A percentile compares a stretch with the other conserved stretches of the same genome.
These are phyloP conservation scores for Trichocomaceae sp. DNA, from an alignment of 2,329 filamentous ascomycete species.

Conservation along the genomic window DNA sequence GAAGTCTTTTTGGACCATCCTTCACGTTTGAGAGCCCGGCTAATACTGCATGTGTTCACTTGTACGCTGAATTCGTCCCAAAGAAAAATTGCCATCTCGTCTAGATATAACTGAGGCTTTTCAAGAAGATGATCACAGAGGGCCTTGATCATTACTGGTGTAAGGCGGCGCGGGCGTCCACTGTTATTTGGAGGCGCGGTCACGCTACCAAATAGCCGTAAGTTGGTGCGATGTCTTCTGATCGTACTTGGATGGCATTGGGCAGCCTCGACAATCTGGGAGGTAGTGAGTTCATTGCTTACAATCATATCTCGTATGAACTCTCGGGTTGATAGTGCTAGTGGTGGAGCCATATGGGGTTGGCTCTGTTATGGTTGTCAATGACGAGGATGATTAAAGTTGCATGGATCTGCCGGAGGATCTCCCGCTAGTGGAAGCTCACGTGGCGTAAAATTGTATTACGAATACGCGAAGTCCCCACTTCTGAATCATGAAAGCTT, in stretches of 20 bases:
- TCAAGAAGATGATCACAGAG: background rate
- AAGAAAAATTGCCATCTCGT: background rate
- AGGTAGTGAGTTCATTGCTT: slow-evolving; percentile 16
- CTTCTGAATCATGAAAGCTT: background rate
- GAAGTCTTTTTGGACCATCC: background rate
- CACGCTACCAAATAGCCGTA: slow-evolving; percentile 13
- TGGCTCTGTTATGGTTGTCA: background rate
- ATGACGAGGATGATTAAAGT: background rate
- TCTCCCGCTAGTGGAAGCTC: slow-evolving; percentile 1
- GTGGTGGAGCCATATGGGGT: background rate
- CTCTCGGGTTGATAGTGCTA: slow-evolving; percentile 9
- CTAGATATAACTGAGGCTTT: slow-evolving; percentile 1
- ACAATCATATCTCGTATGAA: slow-evolving; percentile 19
- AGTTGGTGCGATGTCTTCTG: slow-evolving; percentile 14
- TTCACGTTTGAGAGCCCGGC: background rate
- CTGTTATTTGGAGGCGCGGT: background rate
- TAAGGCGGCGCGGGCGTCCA: background rate
- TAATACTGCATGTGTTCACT: background rate
- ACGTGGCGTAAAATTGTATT: slow-evolving; percentile 3
- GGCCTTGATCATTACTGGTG: background rate
- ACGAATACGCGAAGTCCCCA: background rate
- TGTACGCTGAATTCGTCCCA: background rate
- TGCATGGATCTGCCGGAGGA: slow-evolving; percentile 4
- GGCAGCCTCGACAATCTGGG: slow-evolving; percentile 19
- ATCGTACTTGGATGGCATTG: slow-evolving; percentile 20